Conservation (phyloP, 2,329 filamentous ascomycete species). For the Pseudocercospora fuligena region DNA sequence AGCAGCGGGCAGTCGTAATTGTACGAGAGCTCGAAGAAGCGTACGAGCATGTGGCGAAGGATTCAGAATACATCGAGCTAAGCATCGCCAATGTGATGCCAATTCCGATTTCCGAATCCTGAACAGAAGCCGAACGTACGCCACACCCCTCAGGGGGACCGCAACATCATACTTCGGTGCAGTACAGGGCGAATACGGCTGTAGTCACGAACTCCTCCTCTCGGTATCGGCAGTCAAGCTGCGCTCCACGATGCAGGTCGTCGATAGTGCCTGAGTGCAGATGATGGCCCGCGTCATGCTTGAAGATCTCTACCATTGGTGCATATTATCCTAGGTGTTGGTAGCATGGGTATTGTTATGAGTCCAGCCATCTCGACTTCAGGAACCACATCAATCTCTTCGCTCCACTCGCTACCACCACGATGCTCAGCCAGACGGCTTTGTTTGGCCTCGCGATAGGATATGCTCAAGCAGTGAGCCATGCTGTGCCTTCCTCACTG, state of each 20-base stretch:
- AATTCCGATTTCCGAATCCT: neutral
- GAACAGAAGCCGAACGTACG: neutral
- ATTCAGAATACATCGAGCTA: neutral
- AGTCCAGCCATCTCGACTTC: no score
- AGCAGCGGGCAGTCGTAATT: neutral
- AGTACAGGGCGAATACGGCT: neutral
- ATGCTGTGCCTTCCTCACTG: slow-evolving; percentile 1
- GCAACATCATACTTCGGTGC: neutral
- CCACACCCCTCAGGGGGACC: neutral
- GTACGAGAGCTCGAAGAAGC: neutral
- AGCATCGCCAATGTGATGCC: neutral
- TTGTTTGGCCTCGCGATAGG: neutral
- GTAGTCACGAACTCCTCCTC: neutral
- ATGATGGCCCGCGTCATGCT: neutral
- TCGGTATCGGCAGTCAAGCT: neutral
- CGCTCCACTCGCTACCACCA: neutral
- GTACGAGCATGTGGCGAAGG: neutral
- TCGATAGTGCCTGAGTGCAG: neutral
- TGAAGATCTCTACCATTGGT: neutral
- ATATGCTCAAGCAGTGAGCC: slow-evolving; percentile 2
- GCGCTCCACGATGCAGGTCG: neutral
- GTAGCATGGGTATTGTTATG: no score
- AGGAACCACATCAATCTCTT: neutral
- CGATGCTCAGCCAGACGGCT: neutral
- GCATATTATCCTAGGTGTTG: no score